These are phyloP conservation scores for Obelidium mucronatum DNA, from an alignment of 192 early-diverging fungal species.

Conservation along the genomic window DNA sequence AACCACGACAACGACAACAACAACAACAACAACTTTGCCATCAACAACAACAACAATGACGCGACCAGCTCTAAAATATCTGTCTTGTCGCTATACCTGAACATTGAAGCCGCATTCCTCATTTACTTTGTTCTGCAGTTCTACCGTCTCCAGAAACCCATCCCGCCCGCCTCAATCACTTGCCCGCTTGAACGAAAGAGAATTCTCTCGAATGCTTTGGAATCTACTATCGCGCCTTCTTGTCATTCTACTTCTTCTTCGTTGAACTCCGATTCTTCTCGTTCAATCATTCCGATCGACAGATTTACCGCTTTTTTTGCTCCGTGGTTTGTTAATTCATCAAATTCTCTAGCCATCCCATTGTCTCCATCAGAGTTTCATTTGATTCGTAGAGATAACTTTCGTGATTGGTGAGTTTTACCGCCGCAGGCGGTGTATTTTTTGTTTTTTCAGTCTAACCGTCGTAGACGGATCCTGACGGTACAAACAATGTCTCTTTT, in stretches of 20 bases:
- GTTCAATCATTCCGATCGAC: background rate
- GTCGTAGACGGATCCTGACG: no score
- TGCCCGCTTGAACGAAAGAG: background rate
- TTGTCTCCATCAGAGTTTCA: conserved; percentile 20
- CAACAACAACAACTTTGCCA: background rate
- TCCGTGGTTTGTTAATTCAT: conserved; percentile 24
- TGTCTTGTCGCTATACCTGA: conserved; percentile 8
- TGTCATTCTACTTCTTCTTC: no score
- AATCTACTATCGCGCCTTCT: background rate
- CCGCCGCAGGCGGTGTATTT: no score
- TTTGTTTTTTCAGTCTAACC: no score
- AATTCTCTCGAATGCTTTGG: conserved; percentile 22
- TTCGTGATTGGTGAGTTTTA: conserved; percentile 27
- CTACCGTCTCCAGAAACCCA: conserved; percentile 17
- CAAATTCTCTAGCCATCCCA: background rate
- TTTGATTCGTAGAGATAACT: conserved; percentile 29
- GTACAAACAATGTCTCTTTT: no score
- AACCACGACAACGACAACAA: background rate
- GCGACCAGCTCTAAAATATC: background rate
- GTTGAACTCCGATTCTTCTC: no score
- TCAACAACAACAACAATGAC: background rate
- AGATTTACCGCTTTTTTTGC: conserved; percentile 33
- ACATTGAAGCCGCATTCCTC: conserved; percentile 28
- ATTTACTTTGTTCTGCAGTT: conserved; percentile 31
- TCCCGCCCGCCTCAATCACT: conserved; percentile 5